Base-by-base conservation (phyloP, 768 basidiomycete species). In the Termitomyces sp. region DNA sequence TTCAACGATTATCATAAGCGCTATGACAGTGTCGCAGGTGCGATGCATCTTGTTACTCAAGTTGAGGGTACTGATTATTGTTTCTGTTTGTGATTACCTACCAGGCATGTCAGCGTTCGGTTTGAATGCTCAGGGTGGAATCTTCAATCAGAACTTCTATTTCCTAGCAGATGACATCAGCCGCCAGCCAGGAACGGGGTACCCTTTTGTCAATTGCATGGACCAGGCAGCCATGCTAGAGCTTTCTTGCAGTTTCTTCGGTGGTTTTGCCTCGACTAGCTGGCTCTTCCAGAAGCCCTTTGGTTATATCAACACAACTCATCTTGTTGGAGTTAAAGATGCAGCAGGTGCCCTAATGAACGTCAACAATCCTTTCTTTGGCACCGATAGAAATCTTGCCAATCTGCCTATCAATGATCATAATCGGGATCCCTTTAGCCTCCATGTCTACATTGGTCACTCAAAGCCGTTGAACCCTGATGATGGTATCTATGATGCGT, bases 351-450 rank as follows among this genome's bases (percentile, higher is more conserved):
- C 13, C 14, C 14, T 30, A 16, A 43, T 53, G 3, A 13, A 53
- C 24, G 40, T 53, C 52, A 53, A 53, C 40, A 53, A 53, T 43
- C 52, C 52, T 53, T 53, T 53, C 52, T 53, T 53, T 32, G 52
- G 18, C 3, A 30, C 9, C 7, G 16, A 5, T 20, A 8, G 3
- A 13, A 32, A 13, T 8, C 5, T 8, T 1, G 33, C 52, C 40
- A 16, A 30, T 9, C 33, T n/a, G n/a, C n/a, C 7, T 6, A 5
- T 24, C 39, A 4, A n/a, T n/a, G n/a, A n/a, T n/a, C n/a, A n/a
- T n/a, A n/a, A n/a, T n/a, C n/a, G n/a, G n/a, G n/a, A n/a, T 10
- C 16, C 7, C 22, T 53, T 53, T 33, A 16, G 32, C 3, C 43
- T 22, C 27, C 52, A 53, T 22, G 52, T 53, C 40, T 53, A 42